Percentiles rank a stretch among this genome's conserved stretches.
These are phyloP conservation scores for Striga hermonthica DNA, from an alignment of 305 asterid species.

Conservation along the genomic window DNA sequence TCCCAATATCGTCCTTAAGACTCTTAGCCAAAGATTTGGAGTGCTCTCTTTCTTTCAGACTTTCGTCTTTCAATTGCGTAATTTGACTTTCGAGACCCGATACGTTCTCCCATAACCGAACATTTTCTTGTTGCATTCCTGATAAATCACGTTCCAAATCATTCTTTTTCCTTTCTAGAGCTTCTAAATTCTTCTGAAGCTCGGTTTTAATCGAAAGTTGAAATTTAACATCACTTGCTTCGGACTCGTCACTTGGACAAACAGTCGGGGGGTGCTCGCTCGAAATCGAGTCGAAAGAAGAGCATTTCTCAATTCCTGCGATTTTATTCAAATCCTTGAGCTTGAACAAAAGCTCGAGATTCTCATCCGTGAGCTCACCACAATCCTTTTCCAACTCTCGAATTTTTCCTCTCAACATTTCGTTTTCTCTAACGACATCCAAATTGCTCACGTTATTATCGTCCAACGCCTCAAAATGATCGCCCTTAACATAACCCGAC, in stretches of 20 bases:
- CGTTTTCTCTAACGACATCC: conserved; percentile 45
- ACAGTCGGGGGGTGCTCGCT: too few relatives aligned
- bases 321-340: conserved; percentile 53
- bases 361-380: conserved; percentile 81
- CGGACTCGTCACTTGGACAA: conserved; percentile 49
- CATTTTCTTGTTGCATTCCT: conserved; percentile 45
- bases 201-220: conserved; percentile 40
- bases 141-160: conserved; percentile 40
- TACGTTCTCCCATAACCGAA: conserved; percentile 35
- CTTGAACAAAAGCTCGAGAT: conserved; percentile 70
- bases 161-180: conserved; percentile 31
- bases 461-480: conserved; percentile 27
- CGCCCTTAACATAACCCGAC: conserved; percentile 27
- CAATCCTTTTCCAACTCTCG: conserved; percentile 79
- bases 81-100: conserved; percentile 40
- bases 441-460: conserved; percentile 28
- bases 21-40: conserved; percentile 33
- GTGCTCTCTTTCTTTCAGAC: conserved; percentile 37
- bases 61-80: conserved; percentile 42
- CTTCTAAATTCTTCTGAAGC: too few relatives aligned
- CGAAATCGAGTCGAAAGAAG: conserved; percentile 45
- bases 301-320: conserved; percentile 32
- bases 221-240: conserved; percentile 50
- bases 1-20: conserved; percentile 48
- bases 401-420: conserved; percentile 57